Base-by-base conservation (phyloP, 2,329 filamentous ascomycete genomes). In the Fusarium luffae region DNA sequence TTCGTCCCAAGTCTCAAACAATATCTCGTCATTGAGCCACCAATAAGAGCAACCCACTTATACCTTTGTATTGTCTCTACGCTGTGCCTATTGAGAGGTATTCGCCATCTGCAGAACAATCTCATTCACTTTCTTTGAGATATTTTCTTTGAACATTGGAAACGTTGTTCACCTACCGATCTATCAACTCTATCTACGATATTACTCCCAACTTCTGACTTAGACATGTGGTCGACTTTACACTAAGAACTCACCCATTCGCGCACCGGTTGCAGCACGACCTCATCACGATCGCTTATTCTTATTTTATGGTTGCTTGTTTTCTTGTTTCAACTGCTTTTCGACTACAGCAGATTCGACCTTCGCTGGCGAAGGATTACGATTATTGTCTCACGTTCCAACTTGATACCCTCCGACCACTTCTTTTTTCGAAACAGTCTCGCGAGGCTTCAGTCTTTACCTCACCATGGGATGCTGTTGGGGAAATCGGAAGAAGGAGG, bases 381-480 rank as follows among this genome's bases (percentile, higher is more conserved):
- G 79, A 69, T 57, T 56, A 70, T 59, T 54, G 40, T 55, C 51
- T 52, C 44, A 48, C 49, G 61, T 68, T 69, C 23, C 27, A 50
- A 25, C 28, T 57, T 42, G 59, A 70, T 66, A 68, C 65, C 57
- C 57, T 49, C 32, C 55, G 23, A 60, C 56, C 66, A 60, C 49
- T 58, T 66, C 58, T 51, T 52, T 54, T 59, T 47, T 70, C 46
- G 23, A 60, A 52, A 63, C 46, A 57, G 54, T 48, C 32, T 60
- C 66, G 14, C n/a, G 61, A 65, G 51, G 44, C 59, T 42, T 41
- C 46, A 28, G 23, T 60, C 40, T 30, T 48, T 41, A 9, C 55
- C 51, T 50, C 68, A 71, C 10, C 50, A 93, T 94, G 92, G 85
- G 87, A 72, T 92, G 90, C 73, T 92, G 90, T 77, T 84, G 88